Evolutionary conservation across 257 asterid species (phyloP).

Genomic region (Primulina huaijiensis): DNA sequence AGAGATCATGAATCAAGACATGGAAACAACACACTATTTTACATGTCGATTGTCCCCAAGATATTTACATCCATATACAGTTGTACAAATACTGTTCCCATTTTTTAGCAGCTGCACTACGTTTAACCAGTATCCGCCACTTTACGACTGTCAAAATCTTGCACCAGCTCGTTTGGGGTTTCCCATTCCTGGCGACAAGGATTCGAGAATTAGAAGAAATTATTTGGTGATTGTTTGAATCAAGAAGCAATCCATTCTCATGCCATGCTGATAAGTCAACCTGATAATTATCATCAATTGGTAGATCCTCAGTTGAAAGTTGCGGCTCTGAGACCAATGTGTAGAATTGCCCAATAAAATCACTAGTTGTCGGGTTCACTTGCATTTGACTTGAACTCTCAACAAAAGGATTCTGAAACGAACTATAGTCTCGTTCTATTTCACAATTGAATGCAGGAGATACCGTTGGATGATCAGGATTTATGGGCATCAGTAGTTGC

Average conservation of each 20-base stretch:
- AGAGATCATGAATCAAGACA: constrained; percentile 15
- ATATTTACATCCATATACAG: constrained; percentile 21
- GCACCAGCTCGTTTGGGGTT: constrained; percentile 66
- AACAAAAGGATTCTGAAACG: constrained; percentile 32
- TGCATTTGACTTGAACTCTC: constrained; percentile 43
- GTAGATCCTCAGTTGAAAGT: constrained; percentile 34
- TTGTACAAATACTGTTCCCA: constrained; percentile 27
- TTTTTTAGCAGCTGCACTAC: constrained; percentile 49
- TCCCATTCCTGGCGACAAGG: constrained; percentile 36
- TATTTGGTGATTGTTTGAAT: constrained; percentile 38
- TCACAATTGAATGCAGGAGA: constrained; percentile 31
- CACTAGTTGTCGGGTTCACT: constrained; percentile 31
- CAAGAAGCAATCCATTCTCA: constrained; percentile 37
- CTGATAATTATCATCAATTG: constrained; percentile 37
- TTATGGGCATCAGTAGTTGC: constrained; percentile 37
- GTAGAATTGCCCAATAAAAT: constrained; percentile 40
- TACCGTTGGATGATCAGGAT: constrained; percentile 29
- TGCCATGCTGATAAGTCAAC: constrained; percentile 39
- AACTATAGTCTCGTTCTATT: constrained; percentile 33
- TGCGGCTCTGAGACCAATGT: constrained; percentile 37
- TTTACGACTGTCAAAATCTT: constrained; percentile 71
- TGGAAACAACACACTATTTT: neutral
- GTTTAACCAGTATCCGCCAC: constrained; percentile 64
- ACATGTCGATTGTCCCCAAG: neutral
- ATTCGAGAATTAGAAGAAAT: constrained; percentile 43